Conservation (phyloP, 106 monocot species). For the Acorus calamus region DNA sequence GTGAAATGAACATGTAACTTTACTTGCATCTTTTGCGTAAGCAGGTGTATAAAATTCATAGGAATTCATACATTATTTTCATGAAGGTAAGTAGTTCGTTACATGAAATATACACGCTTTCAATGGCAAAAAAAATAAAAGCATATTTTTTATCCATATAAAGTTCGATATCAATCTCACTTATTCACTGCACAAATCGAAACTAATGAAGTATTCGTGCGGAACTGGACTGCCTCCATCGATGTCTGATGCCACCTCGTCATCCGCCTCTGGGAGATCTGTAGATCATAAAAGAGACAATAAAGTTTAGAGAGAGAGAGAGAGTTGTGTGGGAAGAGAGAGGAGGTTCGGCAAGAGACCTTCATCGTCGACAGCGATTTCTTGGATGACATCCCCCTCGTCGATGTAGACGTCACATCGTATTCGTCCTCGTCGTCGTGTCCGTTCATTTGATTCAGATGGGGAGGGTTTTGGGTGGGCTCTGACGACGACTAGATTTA, state of each 20-base stretch:
- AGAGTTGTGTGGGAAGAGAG: background rate
- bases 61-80: too few species aligned
- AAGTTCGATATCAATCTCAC: too few species aligned
- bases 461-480: too few species aligned
- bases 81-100: too few species aligned
- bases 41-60: too few species aligned
- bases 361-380: conserved; percentile 76
- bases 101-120: too few species aligned
- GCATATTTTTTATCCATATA: too few species aligned
- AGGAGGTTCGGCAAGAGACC: conserved; percentile 7
- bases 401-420: conserved; percentile 70
- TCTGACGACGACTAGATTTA: too few species aligned
- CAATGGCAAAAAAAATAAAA: too few species aligned
- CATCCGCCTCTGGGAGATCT: conserved; percentile 71
- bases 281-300: conserved; percentile 1
- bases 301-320: background rate
- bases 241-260: conserved; percentile 31
- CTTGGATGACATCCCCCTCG: conserved; percentile 68
- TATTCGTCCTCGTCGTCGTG: conserved; percentile 12
- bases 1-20: too few species aligned
- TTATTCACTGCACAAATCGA: background rate
- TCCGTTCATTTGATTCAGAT: conserved; percentile 2
- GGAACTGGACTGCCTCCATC: conserved; percentile 8
- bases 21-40: too few species aligned
- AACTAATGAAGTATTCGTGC: background rate